phyloP scores from a whole-genome alignment of 2,329 filamentous ascomycete genomes.

The Gaeumannomyces sp. region DNA sequence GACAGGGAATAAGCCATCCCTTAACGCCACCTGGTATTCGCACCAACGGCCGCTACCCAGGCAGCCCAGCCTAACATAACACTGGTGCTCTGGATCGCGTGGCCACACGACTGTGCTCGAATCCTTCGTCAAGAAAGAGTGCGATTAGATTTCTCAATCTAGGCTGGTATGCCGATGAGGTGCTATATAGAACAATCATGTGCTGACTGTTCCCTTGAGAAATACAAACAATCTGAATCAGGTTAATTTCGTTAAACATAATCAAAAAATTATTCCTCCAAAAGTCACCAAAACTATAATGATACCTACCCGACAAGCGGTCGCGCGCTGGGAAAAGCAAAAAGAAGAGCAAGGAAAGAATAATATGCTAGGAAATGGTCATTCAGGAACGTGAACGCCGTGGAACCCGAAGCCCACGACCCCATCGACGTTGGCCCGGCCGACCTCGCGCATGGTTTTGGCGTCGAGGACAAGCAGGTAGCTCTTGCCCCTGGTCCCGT shows the following conservation, averaged over 20 bases:
- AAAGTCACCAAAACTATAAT: not conserved
- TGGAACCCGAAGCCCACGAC: conserved; percentile 61
- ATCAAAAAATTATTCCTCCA: not conserved
- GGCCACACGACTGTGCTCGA: too few species aligned
- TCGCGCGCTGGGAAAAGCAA: not conserved
- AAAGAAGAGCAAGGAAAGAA: not conserved
- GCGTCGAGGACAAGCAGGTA: conserved; percentile 63
- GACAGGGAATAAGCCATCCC: too few species aligned
- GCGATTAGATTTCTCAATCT: too few species aligned
- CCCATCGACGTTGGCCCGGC: conserved; percentile 55
- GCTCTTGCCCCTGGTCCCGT: conserved; percentile 51
- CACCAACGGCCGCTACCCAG: too few species aligned
- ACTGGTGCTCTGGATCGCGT: too few species aligned
- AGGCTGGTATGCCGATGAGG: too few species aligned
- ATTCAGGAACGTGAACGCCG: conserved; percentile 40
- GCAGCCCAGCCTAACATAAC: too few species aligned
- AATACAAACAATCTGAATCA: too few species aligned
- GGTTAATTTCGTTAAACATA: not conserved
- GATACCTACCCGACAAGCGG: not conserved
- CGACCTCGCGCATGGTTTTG: conserved; percentile 55
- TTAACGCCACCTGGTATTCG: too few species aligned
- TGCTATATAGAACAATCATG: too few species aligned
- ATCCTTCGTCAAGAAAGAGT: too few species aligned
- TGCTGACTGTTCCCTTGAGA: too few species aligned
- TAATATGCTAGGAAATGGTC: not conserved